phyloP scores from a whole-genome alignment of 306 rosid genomes.

The Mucuna pruriens region DNA sequence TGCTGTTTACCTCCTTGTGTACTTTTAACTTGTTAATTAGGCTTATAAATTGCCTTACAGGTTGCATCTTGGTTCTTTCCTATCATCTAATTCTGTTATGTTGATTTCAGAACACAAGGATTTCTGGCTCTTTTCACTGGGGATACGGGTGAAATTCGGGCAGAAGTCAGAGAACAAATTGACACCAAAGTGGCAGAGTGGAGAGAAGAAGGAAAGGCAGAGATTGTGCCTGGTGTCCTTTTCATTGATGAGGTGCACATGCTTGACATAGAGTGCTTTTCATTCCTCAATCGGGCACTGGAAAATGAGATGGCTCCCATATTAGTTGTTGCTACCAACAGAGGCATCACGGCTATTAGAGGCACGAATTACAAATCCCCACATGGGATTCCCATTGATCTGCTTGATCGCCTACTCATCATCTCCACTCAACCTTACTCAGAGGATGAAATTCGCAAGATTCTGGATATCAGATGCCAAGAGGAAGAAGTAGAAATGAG shows the following conservation, averaged over 20 bases:
- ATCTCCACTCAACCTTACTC: slow-evolving; percentile 91
- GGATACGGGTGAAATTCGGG: slow-evolving; percentile 96
- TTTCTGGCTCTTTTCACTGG: slow-evolving; percentile 96
- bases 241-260: slow-evolving; percentile 97
- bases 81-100: slow-evolving; percentile 31
- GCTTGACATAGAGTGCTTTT: slow-evolving; percentile 98
- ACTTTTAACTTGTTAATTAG: background rate
- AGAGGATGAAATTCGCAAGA: slow-evolving; percentile 78
- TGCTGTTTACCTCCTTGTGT: background rate
- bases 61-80: slow-evolving; percentile 5
- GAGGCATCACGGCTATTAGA: slow-evolving; percentile 92
- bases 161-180: slow-evolving; percentile 98
- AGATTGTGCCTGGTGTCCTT: slow-evolving; percentile 95
- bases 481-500: slow-evolving; percentile 98
- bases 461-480: slow-evolving; percentile 86
- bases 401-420: slow-evolving; percentile 92
- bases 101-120: slow-evolving; percentile 84
- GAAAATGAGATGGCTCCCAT: slow-evolving; percentile 99
- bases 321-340: slow-evolving; percentile 91
- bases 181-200: slow-evolving; percentile 99
- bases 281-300: slow-evolving; percentile 88
- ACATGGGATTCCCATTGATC: slow-evolving; percentile 93
- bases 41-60: background rate
- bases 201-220: slow-evolving; percentile 99
- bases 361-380: slow-evolving; percentile 97